Evolutionary conservation across 306 rosid genomes (phyloP).

Genomic region (Biancaea sappan): DNA sequence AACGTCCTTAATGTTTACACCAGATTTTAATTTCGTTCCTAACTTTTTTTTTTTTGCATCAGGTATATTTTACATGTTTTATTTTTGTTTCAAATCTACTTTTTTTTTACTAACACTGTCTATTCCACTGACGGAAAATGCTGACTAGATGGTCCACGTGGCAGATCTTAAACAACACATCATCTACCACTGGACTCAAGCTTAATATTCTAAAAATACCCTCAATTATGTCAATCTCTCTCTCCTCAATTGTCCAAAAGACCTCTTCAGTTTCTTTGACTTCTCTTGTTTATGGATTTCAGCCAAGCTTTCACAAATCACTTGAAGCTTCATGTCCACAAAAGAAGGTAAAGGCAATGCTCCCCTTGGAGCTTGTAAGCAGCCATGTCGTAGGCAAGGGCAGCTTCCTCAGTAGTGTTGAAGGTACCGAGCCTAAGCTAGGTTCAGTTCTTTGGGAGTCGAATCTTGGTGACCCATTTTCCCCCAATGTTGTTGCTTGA

Average conservation of each 20-base stretch:
- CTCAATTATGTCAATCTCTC: too few species aligned
- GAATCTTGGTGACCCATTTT: constrained; percentile 98
- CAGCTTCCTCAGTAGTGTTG: constrained; percentile 98
- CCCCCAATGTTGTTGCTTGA: constrained; percentile 97
- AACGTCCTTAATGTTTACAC: too few species aligned
- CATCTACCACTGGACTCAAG: too few species aligned
- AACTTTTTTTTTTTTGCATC: too few species aligned
- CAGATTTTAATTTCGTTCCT: too few species aligned
- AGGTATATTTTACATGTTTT: too few species aligned
- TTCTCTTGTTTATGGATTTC: constrained; percentile 63
- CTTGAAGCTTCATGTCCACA: constrained; percentile 85
- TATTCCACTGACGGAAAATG: too few species aligned
- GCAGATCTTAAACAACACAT: too few species aligned
- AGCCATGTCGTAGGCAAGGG: constrained; percentile 89
- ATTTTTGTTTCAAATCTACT: too few species aligned
- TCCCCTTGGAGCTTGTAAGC: constrained; percentile 92
- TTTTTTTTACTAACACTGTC: too few species aligned
- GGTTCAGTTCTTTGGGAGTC: constrained; percentile 89
- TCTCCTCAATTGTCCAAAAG: constrained; percentile 9
- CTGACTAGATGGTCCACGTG: too few species aligned
- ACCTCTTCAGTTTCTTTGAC: constrained; percentile 40
- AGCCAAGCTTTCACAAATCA: constrained; percentile 72
- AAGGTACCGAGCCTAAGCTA: constrained; percentile 98
- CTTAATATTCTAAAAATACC: too few species aligned
- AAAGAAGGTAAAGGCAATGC: constrained; percentile 71